Conservation (phyloP, 805 yeast species). For the Starmerella khaoyaiensis region DNA sequence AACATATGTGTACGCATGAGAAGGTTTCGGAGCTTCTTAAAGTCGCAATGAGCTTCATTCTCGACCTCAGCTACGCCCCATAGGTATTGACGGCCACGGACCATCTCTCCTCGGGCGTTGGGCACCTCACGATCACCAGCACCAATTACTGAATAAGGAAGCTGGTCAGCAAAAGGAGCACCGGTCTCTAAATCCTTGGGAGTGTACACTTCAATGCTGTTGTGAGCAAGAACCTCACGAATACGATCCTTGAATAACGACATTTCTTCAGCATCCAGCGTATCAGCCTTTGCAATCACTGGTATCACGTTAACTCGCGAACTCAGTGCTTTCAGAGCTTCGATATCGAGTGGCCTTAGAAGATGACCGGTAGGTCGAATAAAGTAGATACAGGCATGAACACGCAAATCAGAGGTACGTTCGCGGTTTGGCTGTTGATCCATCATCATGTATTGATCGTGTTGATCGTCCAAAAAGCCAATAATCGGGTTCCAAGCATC, state of each 20-base stretch:
- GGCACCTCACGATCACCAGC: slow-evolving; percentile 38
- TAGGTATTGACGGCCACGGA: slow-evolving; percentile 61
- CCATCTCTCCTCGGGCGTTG: slow-evolving; percentile 36
- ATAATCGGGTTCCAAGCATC: slow-evolving; percentile 57
- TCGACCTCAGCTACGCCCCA: slow-evolving; percentile 88
- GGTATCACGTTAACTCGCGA: slow-evolving; percentile 71
- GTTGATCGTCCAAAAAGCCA: slow-evolving; percentile 69
- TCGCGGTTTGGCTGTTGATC: slow-evolving; percentile 59
- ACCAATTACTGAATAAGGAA: slow-evolving; percentile 65
- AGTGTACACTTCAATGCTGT: slow-evolving; percentile 44
- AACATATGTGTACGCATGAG: slow-evolving; percentile 60
- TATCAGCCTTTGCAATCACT: slow-evolving; percentile 69
- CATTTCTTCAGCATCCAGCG: slow-evolving; percentile 47
- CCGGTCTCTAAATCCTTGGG: slow-evolving; percentile 30
- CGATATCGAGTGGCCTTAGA: slow-evolving; percentile 54
- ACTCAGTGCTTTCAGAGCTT: slow-evolving; percentile 56
- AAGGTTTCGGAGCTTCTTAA: slow-evolving; percentile 46
- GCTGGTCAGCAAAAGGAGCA: slow-evolving; percentile 27
- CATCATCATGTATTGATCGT: slow-evolving; percentile 53
- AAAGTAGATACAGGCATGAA: slow-evolving; percentile 79
- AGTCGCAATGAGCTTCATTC: slow-evolving; percentile 66
- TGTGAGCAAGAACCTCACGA: slow-evolving; percentile 37
- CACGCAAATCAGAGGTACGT: slow-evolving; percentile 46
- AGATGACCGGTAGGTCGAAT: slow-evolving; percentile 55
- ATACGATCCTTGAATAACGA: slow-evolving; percentile 41